Evolutionary conservation across 768 basidiomycete species (phyloP).

Genomic region (Tricholoma sp.): DNA sequence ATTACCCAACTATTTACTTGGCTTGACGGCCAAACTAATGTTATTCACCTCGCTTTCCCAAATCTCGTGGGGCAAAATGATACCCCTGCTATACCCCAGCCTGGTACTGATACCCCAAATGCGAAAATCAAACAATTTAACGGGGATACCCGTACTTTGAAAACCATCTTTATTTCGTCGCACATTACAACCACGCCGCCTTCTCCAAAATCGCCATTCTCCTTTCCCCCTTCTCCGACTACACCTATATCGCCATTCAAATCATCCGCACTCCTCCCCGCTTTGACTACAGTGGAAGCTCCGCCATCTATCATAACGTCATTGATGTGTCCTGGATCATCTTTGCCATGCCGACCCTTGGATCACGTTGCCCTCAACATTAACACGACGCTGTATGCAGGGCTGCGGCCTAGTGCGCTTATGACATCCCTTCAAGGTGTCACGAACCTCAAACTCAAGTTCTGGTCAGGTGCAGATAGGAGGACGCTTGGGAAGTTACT

Average conservation of each 20-base stretch:
- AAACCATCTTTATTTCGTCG: conserved; percentile 4
- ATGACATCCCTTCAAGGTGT: conserved; percentile 31
- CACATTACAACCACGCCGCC: conserved; percentile 5
- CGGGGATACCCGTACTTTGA: conserved; percentile 1
- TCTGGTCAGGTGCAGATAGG: conserved; percentile 35
- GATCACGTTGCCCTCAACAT: conserved; percentile 33
- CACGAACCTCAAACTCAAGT: conserved; percentile 27
- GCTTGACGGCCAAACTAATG: conserved; percentile 39
- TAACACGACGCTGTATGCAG: conserved; percentile 39
- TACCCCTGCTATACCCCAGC: conserved; percentile 2
- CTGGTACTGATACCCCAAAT: conserved; percentile 6
- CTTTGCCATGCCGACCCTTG: conserved; percentile 22
- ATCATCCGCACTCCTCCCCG: conserved; percentile 35
- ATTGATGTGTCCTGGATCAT: conserved; percentile 15
- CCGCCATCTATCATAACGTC: conserved; percentile 29
- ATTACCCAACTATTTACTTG: conserved; percentile 31
- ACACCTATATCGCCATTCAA: conserved; percentile 17
- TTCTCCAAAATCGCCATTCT: conserved; percentile 6
- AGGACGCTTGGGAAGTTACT: conserved; percentile 43
- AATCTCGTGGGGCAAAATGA: conserved; percentile 24
- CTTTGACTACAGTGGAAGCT: conserved; percentile 32
- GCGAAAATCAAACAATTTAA: background rate
- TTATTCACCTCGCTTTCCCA: conserved; percentile 35
- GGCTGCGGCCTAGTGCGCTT: conserved; percentile 38
- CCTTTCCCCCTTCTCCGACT: conserved; percentile 9